phyloP scores from a whole-genome alignment of 2,329 filamentous ascomycete species.

The Epichloe elymi region DNA sequence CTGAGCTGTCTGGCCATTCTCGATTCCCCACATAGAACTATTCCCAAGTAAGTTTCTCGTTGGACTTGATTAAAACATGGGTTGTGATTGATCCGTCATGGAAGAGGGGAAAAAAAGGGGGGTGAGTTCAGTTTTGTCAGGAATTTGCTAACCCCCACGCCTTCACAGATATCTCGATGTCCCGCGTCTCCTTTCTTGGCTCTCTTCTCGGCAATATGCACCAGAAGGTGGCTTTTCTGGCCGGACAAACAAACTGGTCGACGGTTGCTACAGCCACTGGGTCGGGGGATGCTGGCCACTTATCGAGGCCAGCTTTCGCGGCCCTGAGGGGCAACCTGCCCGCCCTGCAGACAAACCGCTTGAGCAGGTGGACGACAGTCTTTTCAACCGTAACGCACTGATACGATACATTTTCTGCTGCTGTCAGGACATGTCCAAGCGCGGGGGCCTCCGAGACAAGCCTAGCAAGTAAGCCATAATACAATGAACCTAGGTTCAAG shows the following conservation, averaged over 20 bases:
- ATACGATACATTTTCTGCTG: conserved; percentile 83
- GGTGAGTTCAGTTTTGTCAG: neutral
- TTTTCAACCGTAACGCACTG: conserved; percentile 75
- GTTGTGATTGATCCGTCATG: neutral
- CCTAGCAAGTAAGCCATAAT: conserved; percentile 58
- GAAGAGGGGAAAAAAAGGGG: neutral
- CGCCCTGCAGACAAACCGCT: conserved; percentile 15
- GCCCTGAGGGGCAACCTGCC: conserved; percentile 25
- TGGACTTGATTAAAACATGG: neutral
- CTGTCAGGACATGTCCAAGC: conserved; percentile 58
- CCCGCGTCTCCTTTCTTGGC: conserved; percentile 67
- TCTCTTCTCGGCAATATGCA: conserved; percentile 76
- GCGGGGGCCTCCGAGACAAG: conserved; percentile 84
- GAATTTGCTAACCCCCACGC: conserved; percentile 20
- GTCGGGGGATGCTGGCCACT: conserved; percentile 90
- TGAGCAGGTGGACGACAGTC: conserved; percentile 25
- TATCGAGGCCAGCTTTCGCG: conserved; percentile 63
- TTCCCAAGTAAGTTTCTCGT: conserved; percentile 48
- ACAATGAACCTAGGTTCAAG: neutral
- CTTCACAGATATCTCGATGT: conserved; percentile 57
- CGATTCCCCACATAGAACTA: conserved; percentile 60
- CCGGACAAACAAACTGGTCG: conserved; percentile 92
- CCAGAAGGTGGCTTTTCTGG: conserved; percentile 90
- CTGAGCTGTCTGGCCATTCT: conserved; percentile 80
- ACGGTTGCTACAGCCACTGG: conserved; percentile 98